Evolutionary conservation across 1,139 yeast genomes (phyloP), one percentile per base, ranked within the genome.

Genomic region (Saccharomyces hybrid): DNA sequence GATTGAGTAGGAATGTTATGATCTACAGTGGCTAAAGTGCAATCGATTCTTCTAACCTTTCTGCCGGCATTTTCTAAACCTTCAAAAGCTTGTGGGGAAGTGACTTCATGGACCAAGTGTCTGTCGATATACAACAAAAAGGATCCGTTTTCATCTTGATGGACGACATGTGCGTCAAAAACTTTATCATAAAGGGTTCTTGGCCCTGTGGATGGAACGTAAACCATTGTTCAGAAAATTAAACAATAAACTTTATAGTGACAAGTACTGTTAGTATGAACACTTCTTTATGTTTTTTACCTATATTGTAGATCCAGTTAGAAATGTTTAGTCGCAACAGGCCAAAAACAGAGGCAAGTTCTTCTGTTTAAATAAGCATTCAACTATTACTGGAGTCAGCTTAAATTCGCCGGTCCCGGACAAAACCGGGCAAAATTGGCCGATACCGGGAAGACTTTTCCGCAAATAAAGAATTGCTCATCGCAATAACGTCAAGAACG

Each of bases 11-110:
- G 99, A 62, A 93, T 93, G 71, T 93, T 93, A 79, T 93, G 99
- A 73, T 93, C 99, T 31, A 93, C 97, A 0, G 99, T 93, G 53
- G 97, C 97, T 63, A 93, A 79, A 52, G 98, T 93, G 75, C 98
- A 91, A 73, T 93, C 98, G 8, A 80, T 78, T 76, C 99, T 83
- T 78, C 99, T 85, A 52, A 93, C 97, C 56, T 73, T 71, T 76
- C 99, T 84, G 52, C 87, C 88, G 25, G 97, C 97, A 66, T 83
- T 86, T 61, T 79, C 80, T 65, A 93, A 80, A 47, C 98, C 98
- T 75, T 93, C 99, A 69, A 93, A 93, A 8, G 99, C 99, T 74
- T 93, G 99, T 32, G 99, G 99, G 41, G 98, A 90, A 1, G 99
- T 93, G 54, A 93, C 99, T 75, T 93, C 99, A 72, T 93, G 99